Percentiles rank a stretch among this genome's conserved stretches.
These are phyloP conservation scores for Olyra latifolia DNA, from an alignment of 176 grass and related monocot species.

Conservation along the genomic window DNA sequence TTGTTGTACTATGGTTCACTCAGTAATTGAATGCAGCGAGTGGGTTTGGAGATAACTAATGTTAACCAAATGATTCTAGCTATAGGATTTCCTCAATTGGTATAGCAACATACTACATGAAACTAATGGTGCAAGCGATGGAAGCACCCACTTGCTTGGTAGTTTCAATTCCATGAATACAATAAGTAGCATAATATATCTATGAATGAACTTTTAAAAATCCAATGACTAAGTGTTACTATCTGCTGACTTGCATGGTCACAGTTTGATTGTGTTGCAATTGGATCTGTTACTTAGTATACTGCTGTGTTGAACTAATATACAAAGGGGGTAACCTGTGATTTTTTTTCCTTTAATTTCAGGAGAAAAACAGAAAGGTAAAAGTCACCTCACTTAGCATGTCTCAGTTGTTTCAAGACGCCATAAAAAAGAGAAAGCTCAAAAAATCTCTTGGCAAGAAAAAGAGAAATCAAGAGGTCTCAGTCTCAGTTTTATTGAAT, in stretches of 20 bases:
- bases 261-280: neutral
- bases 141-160: slow-evolving; percentile 1
- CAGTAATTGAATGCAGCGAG: neutral
- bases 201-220: neutral
- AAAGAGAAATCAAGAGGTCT: slow-evolving; percentile 42
- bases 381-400: slow-evolving; percentile 48
- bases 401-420: slow-evolving; percentile 51
- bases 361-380: slow-evolving; percentile 46
- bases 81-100: neutral
- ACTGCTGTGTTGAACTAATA: slow-evolving; percentile 14
- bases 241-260: neutral
- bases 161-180: neutral
- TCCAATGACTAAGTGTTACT: neutral
- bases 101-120: neutral
- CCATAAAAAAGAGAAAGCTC: slow-evolving; percentile 42
- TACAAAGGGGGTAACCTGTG: slow-evolving; percentile 14
- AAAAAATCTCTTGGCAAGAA: slow-evolving; percentile 47
- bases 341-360: slow-evolving; percentile 39
- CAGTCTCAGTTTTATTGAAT: slow-evolving; percentile 42
- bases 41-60: neutral
- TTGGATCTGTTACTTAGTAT: neutral
- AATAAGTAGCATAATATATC: neutral
- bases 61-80: neutral
- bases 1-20: neutral
- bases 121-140: neutral